A percentile compares a stretch with the other conserved stretches of the same genome.
Evolutionary conservation across 1,284 basidiomycete species (phyloP).

Genomic region (Pterulicium gracile): DNA sequence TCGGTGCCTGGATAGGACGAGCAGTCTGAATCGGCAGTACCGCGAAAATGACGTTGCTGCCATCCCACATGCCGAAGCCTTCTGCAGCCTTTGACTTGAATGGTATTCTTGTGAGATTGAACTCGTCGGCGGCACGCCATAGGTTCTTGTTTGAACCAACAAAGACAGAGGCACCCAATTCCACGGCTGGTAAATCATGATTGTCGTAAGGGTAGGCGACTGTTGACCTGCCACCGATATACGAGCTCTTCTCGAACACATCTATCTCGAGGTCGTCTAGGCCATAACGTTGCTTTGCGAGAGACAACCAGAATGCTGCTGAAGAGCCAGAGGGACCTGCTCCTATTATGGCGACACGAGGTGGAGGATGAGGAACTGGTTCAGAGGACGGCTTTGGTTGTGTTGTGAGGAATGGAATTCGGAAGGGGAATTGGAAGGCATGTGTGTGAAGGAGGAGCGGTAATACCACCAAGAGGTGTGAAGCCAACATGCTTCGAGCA

Average conservation of each 20-base stretch:
- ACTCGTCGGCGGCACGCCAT: constrained; percentile 71
- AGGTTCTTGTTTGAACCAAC: constrained; percentile 76
- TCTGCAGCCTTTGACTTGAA: constrained; percentile 39
- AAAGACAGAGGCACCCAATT: constrained; percentile 86
- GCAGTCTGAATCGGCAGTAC: constrained; percentile 26
- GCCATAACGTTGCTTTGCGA: constrained; percentile 58
- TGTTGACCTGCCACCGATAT: constrained; percentile 81
- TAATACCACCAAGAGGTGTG: constrained; percentile 13
- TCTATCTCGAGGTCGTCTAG: constrained; percentile 61
- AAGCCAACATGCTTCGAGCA: not conserved
- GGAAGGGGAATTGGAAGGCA: constrained; percentile 49
- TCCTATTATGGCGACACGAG: constrained; percentile 73
- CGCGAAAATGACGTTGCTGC: constrained; percentile 56
- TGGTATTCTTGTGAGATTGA: constrained; percentile 54
- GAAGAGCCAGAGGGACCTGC: constrained; percentile 81
- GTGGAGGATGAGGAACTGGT: constrained; percentile 17
- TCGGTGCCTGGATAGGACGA: no score
- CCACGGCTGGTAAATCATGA: constrained; percentile 48
- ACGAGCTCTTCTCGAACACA: constrained; percentile 67
- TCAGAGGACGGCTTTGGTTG: constrained; percentile 10
- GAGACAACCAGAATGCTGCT: constrained; percentile 80
- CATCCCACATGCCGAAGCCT: constrained; percentile 76
- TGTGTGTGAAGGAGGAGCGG: constrained; percentile 25
- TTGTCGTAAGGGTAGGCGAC: constrained; percentile 72
- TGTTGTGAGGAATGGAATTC: constrained; percentile 33